These are phyloP conservation scores for Withania somnifera DNA, from an alignment of 305 asterid genomes.

Conservation along the genomic window DNA sequence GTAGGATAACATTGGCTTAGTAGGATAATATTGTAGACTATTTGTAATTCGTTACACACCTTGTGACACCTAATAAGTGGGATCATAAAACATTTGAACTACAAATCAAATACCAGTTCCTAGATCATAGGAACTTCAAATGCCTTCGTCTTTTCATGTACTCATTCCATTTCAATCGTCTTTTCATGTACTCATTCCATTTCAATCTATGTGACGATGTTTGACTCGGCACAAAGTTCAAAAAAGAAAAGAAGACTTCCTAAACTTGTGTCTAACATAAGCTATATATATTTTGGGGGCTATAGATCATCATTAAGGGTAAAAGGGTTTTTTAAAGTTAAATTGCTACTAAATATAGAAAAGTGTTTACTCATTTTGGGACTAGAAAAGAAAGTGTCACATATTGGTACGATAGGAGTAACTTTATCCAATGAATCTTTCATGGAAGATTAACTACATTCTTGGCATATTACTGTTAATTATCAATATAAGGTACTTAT, in stretches of 20 bases:
- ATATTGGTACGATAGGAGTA: not conserved
- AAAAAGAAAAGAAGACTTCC: not conserved
- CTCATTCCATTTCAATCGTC: not conserved
- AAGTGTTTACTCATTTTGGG: not conserved
- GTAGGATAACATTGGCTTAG: not conserved
- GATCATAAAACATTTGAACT: not conserved
- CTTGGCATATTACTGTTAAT: not conserved
- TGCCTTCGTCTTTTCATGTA: not conserved
- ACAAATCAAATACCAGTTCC: not conserved
- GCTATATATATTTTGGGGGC: not conserved
- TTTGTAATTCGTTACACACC: not conserved
- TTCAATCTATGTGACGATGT: not conserved
- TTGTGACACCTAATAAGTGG: not conserved
- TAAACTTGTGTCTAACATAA: not conserved
- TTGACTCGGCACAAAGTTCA: not conserved
- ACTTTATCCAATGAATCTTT: not conserved
- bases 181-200: not conserved
- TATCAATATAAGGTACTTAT: not conserved
- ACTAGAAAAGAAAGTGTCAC: not conserved
- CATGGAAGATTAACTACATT: not conserved
- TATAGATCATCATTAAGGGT: not conserved
- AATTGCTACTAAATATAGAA: not conserved
- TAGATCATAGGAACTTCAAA: not conserved
- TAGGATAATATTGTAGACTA: not conserved
- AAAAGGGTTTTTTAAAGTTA: not conserved